A percentile compares a stretch with the other conserved stretches of the same genome.
Evolutionary conservation across 345 rosid genomes (phyloP).

Genomic region (Nasturtium officinale): DNA sequence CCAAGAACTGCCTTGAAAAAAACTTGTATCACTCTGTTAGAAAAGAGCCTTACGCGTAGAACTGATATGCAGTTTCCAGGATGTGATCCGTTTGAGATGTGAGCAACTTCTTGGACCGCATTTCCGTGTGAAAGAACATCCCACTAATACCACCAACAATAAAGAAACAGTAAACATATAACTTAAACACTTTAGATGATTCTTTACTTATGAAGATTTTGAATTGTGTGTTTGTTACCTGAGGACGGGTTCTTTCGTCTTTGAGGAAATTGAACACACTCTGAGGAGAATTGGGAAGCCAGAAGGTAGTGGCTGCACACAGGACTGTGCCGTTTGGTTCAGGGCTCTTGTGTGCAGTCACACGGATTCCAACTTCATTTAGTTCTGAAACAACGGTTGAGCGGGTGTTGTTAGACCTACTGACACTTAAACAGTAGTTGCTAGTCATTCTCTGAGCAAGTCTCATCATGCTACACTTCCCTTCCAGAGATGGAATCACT

Average conservation of each 20-base stretch:
- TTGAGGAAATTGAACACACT: constrained; percentile 78
- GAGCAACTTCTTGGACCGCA: constrained; percentile 91
- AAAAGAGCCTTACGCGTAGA: constrained; percentile 64
- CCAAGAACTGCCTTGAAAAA: not conserved
- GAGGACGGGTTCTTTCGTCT: constrained; percentile 90
- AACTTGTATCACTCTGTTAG: not conserved
- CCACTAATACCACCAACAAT: constrained; percentile 57
- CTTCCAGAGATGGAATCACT: constrained; percentile 85
- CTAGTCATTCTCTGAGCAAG: constrained; percentile 91
- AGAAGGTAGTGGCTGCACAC: constrained; percentile 89
- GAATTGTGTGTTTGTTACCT: constrained; percentile 48
- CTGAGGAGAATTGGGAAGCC: constrained; percentile 85
- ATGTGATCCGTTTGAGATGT: constrained; percentile 84
- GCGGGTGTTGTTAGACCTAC: constrained; percentile 71
- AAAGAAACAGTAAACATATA: not conserved
- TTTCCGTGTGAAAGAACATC: constrained; percentile 91
- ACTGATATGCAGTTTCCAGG: constrained; percentile 94
- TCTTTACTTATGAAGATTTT: constrained; percentile 8
- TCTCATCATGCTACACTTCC: constrained; percentile 95
- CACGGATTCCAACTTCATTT: constrained; percentile 77
- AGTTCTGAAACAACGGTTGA: constrained; percentile 69
- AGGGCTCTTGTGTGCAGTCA: constrained; percentile 72
- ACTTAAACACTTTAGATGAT: not conserved
- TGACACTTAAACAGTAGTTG: constrained; percentile 77
- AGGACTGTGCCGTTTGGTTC: constrained; percentile 87